These are phyloP conservation scores for Helotiales sp. DNA, from an alignment of 2,329 filamentous ascomycete species.

Conservation along the genomic window DNA sequence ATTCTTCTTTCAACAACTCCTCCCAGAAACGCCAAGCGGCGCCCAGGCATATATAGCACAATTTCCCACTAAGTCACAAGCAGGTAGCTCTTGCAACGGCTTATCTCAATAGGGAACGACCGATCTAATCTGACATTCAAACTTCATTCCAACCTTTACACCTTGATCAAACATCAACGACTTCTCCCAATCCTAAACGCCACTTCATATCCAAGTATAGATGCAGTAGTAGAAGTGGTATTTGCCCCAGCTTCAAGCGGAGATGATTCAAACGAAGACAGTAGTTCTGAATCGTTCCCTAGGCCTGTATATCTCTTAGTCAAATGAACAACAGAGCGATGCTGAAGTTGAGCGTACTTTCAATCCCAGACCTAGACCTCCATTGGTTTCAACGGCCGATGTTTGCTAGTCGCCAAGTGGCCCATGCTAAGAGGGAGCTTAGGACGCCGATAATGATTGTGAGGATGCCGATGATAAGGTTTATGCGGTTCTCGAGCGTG, in stretches of 20 bases:
- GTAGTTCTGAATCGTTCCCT: not conserved
- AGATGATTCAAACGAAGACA: no score
- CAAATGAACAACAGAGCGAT: no score
- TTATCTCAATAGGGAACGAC: no score
- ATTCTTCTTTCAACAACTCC: no score
- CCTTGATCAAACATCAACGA: not conserved
- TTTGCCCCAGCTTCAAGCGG: no score
- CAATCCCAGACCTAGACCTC: no score
- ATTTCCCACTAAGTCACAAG: no score
- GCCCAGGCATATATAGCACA: no score
- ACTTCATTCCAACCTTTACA: not conserved
- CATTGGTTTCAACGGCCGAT: not conserved
- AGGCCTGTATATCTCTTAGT: not conserved
- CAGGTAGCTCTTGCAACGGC: no score
- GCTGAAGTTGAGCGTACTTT: no score
- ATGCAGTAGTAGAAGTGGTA: not conserved
- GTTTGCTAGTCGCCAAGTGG: constrained; percentile 6
- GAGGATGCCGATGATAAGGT: constrained; percentile 16
- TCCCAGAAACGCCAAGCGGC: no score
- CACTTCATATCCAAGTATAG: constrained; percentile 1
- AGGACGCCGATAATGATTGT: constrained; percentile 9
- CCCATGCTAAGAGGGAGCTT: constrained; percentile 8
- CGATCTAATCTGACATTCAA: not conserved
- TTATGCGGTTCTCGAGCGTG: constrained; percentile 10
- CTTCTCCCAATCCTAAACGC: constrained; percentile 9